A percentile compares a stretch with the other conserved stretches of the same genome.
phyloP scores from a whole-genome alignment of 1,284 basidiomycete genomes.

The Trichosporon sp. region DNA sequence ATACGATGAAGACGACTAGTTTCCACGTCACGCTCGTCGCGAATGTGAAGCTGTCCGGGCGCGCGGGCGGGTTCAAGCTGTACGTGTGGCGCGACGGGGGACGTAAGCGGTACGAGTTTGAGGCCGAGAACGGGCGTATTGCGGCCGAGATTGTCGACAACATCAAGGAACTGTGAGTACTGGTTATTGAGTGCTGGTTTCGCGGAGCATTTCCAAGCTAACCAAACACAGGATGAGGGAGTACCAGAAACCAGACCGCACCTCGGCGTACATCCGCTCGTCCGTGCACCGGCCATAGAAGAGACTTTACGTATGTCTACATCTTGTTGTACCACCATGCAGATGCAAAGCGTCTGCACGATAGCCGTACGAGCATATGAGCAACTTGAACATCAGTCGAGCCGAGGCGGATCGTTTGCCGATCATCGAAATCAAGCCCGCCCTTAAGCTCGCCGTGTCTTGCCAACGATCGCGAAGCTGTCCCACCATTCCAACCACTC shows the following conservation, averaged over 20 bases:
- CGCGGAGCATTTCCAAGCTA: too few species aligned
- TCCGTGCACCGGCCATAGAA: slow-evolving; percentile 1
- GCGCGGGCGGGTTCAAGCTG: slow-evolving; percentile 82
- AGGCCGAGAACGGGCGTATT: slow-evolving; percentile 80
- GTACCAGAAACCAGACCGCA: slow-evolving; percentile 15
- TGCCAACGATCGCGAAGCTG: too few species aligned
- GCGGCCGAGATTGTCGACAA: slow-evolving; percentile 60
- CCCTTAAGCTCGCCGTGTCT: too few species aligned
- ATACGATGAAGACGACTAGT: slow-evolving; percentile 83
- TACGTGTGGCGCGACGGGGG: slow-evolving; percentile 70
- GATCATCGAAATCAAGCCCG: too few species aligned
- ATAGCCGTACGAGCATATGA: too few species aligned
- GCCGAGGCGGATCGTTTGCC: too few species aligned
- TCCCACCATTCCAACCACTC: too few species aligned
- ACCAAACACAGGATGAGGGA: not conserved
- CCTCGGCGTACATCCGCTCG: slow-evolving; percentile 11
- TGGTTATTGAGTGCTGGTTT: not conserved
- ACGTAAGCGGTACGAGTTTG: slow-evolving; percentile 93
- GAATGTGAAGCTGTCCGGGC: slow-evolving; percentile 78
- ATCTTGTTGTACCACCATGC: too few species aligned
- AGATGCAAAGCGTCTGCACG: too few species aligned
- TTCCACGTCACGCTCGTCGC: slow-evolving; percentile 89
- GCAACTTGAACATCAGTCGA: too few species aligned
- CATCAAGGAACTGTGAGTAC: slow-evolving; percentile 47
- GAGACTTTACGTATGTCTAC: too few species aligned